These are phyloP conservation scores for Leishmania major DNA, from an alignment of 208 protist species.

Conservation along the genomic window DNA sequence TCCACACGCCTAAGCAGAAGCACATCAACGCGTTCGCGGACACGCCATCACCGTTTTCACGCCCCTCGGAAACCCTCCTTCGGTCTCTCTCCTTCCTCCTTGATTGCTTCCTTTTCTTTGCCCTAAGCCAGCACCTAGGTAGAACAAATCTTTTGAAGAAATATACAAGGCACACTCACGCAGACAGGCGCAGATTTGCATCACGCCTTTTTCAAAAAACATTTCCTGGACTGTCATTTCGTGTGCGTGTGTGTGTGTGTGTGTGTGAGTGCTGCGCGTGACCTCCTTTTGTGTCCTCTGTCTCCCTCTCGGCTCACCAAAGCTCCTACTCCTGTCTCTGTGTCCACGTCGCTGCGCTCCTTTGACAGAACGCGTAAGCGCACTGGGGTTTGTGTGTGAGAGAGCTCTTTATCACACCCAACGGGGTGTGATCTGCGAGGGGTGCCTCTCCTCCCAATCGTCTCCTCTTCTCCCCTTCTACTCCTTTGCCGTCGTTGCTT, in stretches of 20 bases:
- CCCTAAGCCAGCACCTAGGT: neutral
- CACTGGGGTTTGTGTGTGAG: neutral
- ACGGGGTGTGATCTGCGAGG: neutral
- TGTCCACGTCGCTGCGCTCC: neutral
- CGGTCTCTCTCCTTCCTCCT: neutral
- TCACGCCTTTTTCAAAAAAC: neutral
- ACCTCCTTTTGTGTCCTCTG: neutral
- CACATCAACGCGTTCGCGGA: neutral
- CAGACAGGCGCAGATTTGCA: neutral
- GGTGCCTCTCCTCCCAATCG: neutral
- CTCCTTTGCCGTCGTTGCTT: neutral
- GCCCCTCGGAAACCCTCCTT: neutral
- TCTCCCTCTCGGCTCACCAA: neutral
- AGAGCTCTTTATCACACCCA: neutral
- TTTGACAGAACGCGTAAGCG: neutral
- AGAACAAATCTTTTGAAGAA: neutral
- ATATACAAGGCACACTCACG: neutral
- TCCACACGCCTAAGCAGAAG: neutral
- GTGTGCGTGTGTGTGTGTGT: neutral
- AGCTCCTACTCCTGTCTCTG: neutral
- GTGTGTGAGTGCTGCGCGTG: neutral
- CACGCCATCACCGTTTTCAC: neutral
- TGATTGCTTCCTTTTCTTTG: slow-evolving; percentile 1
- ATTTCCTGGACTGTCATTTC: neutral
- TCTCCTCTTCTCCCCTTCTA: neutral